A percentile compares a stretch with the other conserved stretches of the same genome.
phyloP scores from a whole-genome alignment of 495 filamentous ascomycete genomes.

The Penicillium salamii region DNA sequence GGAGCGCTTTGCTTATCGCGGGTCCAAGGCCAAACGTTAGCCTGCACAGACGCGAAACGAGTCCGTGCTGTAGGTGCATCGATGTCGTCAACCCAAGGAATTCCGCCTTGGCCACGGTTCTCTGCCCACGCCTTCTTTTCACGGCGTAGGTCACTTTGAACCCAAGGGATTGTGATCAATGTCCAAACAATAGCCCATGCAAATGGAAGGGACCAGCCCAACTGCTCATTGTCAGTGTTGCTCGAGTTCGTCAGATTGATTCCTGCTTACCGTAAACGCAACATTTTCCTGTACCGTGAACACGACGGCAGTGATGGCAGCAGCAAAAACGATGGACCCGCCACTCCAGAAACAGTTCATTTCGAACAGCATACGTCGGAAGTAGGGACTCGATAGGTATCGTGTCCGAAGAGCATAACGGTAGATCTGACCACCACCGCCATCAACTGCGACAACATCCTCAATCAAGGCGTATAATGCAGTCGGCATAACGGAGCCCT shows the following conservation, averaged over 20 bases:
- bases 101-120: constrained; percentile 36
- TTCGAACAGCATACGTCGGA: constrained; percentile 67
- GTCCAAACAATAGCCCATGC: constrained; percentile 68
- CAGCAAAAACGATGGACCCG: constrained; percentile 52
- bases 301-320: constrained; percentile 57
- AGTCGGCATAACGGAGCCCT: constrained; percentile 66
- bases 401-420: constrained; percentile 60
- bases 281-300: constrained; percentile 60
- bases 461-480: constrained; percentile 74
- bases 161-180: constrained; percentile 64
- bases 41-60: constrained; percentile 40
- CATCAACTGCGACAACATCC: constrained; percentile 78
- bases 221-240: constrained; percentile 5
- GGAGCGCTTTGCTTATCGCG: constrained; percentile 32
- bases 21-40: constrained; percentile 30
- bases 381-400: constrained; percentile 67
- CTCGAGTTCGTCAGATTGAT: constrained; percentile 13
- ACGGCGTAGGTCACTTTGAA: constrained; percentile 55
- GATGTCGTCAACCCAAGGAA: constrained; percentile 40
- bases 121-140: constrained; percentile 64
- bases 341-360: constrained; percentile 78
- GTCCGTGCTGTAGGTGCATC: constrained; percentile 38
- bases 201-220: constrained; percentile 70
- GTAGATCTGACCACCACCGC: constrained; percentile 66
- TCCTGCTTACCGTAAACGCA: constrained; percentile 64